A percentile compares a stretch with the other conserved stretches of the same genome.
Conservation (phyloP, 768 basidiomycete species). For the Hygrocybe punicea region DNA sequence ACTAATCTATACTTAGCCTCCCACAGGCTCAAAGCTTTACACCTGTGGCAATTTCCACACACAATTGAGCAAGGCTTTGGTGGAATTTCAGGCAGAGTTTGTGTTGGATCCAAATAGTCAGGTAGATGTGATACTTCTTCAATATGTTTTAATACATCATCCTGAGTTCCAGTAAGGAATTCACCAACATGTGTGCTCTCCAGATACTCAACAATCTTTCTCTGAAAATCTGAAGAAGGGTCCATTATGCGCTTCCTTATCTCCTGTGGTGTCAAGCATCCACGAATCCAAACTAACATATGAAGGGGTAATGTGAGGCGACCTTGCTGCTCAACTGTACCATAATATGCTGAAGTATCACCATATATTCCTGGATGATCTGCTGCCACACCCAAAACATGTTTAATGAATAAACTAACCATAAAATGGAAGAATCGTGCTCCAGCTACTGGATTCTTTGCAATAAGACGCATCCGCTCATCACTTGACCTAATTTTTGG, state of each 20-base stretch:
- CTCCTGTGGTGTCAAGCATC: constrained; percentile 29
- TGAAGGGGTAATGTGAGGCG: constrained; percentile 38
- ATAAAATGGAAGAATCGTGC: constrained; percentile 30
- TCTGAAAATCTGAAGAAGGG: constrained; percentile 17
- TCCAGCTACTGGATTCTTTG: constrained; percentile 27
- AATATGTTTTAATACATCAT: constrained; percentile 17
- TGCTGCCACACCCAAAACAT: constrained; percentile 20
- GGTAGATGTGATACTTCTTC: neutral
- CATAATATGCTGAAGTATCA: constrained; percentile 28
- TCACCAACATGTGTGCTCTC: constrained; percentile 26
- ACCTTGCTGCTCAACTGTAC: constrained; percentile 37
- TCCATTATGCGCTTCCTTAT: constrained; percentile 27
- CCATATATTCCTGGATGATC: constrained; percentile 28
- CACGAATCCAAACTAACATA: constrained; percentile 35
- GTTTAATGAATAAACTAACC: constrained; percentile 21
- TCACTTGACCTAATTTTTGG: constrained; percentile 1
- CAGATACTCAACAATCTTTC: constrained; percentile 20
- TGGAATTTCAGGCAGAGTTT: constrained; percentile 19
- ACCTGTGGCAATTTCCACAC: constrained; percentile 6
- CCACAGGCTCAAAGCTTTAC: constrained; percentile 13
- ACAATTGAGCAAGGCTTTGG: constrained; percentile 14
- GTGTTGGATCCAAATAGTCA: constrained; percentile 20
- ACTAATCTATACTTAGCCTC: constrained; percentile 13
- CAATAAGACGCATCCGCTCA: constrained; percentile 20
- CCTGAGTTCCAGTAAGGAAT: constrained; percentile 27